phyloP scores from a whole-genome alignment of 441 rosid genomes.

The Francoa sonchifolia region DNA sequence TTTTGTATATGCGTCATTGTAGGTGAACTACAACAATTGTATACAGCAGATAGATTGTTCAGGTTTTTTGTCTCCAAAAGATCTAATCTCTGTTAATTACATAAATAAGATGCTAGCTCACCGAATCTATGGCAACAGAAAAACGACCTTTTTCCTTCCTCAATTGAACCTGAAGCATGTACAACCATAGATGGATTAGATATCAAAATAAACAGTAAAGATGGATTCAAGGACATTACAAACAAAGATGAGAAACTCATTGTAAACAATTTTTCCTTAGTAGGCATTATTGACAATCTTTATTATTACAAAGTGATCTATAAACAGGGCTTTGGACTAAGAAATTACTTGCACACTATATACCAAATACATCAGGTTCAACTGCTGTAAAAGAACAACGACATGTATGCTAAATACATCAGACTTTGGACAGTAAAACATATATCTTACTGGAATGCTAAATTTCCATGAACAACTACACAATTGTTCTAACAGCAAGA shows the following conservation, averaged over 20 bases:
- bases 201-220: background rate
- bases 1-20: background rate
- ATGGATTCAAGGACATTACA: background rate
- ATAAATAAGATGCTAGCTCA: slow-evolving; percentile 17
- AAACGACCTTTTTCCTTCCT: slow-evolving; percentile 44
- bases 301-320: background rate
- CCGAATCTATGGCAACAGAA: slow-evolving; percentile 67
- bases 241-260: background rate
- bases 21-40: too few species aligned
- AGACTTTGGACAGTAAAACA: background rate
- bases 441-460: background rate
- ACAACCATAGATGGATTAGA: background rate
- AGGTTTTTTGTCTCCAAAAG: too few species aligned
- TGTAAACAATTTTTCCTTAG: too few species aligned
- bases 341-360: background rate
- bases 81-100: too few species aligned
- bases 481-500: background rate
- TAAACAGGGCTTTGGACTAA: background rate
- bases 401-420: background rate
- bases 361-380: background rate
- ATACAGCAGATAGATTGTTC: too few species aligned
- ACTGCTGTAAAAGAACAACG: too few species aligned
- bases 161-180: slow-evolving; percentile 35
- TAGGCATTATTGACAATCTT: background rate
- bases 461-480: background rate